Conservation (phyloP, 768 basidiomycete genomes). For the Inosperma sp. region DNA sequence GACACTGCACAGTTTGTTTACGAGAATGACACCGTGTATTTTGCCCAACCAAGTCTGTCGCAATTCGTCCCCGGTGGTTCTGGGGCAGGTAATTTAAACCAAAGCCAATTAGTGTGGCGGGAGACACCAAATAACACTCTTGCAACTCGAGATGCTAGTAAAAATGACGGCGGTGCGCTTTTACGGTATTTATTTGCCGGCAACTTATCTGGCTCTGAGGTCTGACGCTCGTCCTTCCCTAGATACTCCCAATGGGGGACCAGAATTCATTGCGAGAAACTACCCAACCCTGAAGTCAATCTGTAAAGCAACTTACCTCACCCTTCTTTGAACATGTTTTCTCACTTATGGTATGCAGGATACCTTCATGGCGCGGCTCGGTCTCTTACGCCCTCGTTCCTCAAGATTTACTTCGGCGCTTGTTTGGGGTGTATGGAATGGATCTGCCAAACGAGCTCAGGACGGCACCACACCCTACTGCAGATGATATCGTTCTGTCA, state of each 20-base stretch:
- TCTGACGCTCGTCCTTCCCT: too few relatives aligned
- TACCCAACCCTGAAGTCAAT: conserved; percentile 2
- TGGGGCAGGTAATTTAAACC: conserved; percentile 5
- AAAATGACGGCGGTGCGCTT: not conserved
- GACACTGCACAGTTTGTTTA: too few relatives aligned
- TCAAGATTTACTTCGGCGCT: conserved; percentile 23
- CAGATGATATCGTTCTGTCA: conserved; percentile 22
- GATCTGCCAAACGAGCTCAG: conserved; percentile 26
- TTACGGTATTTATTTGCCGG: too few relatives aligned
- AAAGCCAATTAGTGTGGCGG: not conserved
- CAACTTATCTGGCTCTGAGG: too few relatives aligned
- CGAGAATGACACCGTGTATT: too few relatives aligned
- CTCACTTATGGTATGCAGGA: too few relatives aligned
- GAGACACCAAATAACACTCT: not conserved
- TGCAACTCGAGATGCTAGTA: not conserved
- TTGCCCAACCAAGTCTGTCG: not conserved
- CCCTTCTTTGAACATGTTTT: not conserved
- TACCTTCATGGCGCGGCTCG: not conserved
- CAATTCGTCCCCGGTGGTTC: conserved; percentile 2
- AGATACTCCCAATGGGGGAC: conserved; percentile 11
- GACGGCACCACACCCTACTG: conserved; percentile 10
- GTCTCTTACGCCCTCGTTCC: conserved; percentile 37
- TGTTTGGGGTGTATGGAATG: conserved; percentile 32
- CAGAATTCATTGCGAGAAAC: conserved; percentile 3
- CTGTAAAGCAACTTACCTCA: not conserved